Percentiles rank a stretch among this genome's conserved stretches.
Conservation (phyloP, 345 rosid genomes). For the Melastoma malabathricum region DNA sequence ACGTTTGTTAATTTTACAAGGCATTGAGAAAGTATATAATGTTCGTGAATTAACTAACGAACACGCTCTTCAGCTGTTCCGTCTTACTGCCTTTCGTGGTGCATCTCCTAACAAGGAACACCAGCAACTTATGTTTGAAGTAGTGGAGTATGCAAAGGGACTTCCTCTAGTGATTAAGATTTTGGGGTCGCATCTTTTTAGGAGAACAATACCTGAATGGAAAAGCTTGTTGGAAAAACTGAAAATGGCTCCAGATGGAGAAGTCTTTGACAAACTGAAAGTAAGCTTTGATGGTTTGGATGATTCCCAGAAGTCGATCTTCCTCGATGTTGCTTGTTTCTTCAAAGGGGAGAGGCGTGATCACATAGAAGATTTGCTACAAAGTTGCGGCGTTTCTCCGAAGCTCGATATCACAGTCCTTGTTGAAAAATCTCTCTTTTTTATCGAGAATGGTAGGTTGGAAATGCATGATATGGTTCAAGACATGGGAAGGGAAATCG, state of each 20-base stretch:
- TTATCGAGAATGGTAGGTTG: slow-evolving; percentile 4
- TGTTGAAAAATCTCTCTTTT: slow-evolving; percentile 4
- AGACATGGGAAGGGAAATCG: slow-evolving; percentile 22
- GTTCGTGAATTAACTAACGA: background rate
- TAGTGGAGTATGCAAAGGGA: slow-evolving; percentile 5
- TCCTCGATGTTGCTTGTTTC: slow-evolving; percentile 16
- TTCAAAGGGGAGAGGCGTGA: slow-evolving; percentile 5
- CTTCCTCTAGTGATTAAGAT: slow-evolving; percentile 10
- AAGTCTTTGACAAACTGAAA: slow-evolving; percentile 2
- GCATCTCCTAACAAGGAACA: background rate
- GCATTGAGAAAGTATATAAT: background rate
- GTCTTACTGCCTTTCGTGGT: slow-evolving; percentile 3
- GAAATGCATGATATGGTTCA: slow-evolving; percentile 18
- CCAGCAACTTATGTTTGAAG: background rate
- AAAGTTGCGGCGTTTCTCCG: slow-evolving; percentile 2
- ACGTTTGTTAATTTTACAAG: slow-evolving; percentile 1
- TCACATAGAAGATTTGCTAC: background rate
- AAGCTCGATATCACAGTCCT: slow-evolving; percentile 6
- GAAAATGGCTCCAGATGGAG: background rate
- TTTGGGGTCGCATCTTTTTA: slow-evolving; percentile 6
- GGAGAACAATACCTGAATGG: slow-evolving; percentile 7
- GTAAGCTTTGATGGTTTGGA: slow-evolving; percentile 10
- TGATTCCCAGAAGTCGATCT: slow-evolving; percentile 4
- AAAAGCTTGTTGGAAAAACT: slow-evolving; percentile 2
- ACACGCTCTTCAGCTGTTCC: slow-evolving; percentile 6